Evolutionary conservation across 1,139 yeast genomes (phyloP).

Genomic region (Yamadazyma siamensis): DNA sequence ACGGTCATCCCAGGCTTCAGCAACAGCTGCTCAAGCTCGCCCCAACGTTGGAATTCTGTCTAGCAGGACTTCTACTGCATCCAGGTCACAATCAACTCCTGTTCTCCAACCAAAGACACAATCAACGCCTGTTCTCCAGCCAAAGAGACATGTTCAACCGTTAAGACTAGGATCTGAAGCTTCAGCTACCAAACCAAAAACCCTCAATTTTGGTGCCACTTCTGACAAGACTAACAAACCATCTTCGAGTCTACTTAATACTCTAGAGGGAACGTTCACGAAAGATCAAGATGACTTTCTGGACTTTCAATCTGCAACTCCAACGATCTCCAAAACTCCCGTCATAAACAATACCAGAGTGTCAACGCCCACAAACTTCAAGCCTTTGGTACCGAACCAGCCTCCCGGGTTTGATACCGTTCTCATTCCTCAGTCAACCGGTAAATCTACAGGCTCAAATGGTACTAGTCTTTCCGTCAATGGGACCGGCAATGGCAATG

Average conservation of each 20-base stretch:
- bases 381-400: too few relatives aligned
- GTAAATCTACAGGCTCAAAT: too few relatives aligned
- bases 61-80: constrained; percentile 3
- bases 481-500: too few relatives aligned
- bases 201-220: constrained; percentile 8
- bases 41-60: too few relatives aligned
- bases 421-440: too few relatives aligned
- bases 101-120: neutral
- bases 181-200: constrained; percentile 4
- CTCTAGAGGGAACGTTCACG: constrained; percentile 13
- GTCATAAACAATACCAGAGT: too few relatives aligned
- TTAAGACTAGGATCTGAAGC: constrained; percentile 6
- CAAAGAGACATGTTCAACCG: constrained; percentile 10
- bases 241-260: constrained; percentile 8
- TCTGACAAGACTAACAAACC: constrained; percentile 2
- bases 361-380: too few relatives aligned
- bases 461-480: too few relatives aligned
- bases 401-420: too few relatives aligned
- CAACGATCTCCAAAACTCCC: too few relatives aligned
- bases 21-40: too few relatives aligned
- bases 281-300: constrained; percentile 12
- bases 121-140: constrained; percentile 10
- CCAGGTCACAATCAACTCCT: neutral
- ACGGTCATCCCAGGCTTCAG: too few relatives aligned
- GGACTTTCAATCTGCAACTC: constrained; percentile 17